Conservation (phyloP, 2,329 filamentous ascomycete genomes). For the Aspergillus felis region DNA sequence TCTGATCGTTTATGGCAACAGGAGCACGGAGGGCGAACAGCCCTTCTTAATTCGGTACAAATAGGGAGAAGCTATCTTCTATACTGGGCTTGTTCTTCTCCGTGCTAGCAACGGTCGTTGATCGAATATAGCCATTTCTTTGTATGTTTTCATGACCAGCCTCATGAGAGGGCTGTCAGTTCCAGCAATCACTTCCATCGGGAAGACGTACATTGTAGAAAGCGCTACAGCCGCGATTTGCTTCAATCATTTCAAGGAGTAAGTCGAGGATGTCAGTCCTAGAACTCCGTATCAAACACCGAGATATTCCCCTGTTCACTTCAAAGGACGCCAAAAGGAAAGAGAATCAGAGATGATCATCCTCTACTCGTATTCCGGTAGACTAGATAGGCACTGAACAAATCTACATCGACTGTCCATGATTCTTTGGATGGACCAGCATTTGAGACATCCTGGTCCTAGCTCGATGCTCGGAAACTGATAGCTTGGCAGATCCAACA, state of each 20-base stretch:
- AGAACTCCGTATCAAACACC: neutral
- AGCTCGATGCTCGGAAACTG: neutral
- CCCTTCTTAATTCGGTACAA: no score
- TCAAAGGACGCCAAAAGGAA: neutral
- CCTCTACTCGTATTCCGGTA: neutral
- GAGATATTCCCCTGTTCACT: neutral
- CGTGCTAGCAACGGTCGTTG: no score
- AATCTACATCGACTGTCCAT: neutral
- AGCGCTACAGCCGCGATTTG: neutral
- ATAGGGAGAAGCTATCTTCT: no score
- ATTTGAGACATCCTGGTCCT: neutral
- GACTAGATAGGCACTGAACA: neutral
- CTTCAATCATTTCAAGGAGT: neutral
- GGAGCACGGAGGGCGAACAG: neutral
- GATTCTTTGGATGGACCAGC: neutral
- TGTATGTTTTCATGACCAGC: no score
- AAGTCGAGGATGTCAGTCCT: neutral
- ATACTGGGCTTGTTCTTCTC: no score
- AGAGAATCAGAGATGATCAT: constrained; percentile 2
- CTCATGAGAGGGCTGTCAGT: no score
- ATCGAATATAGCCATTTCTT: no score
- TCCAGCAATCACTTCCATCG: neutral
- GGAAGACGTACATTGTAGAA: neutral
- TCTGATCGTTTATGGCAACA: neutral
- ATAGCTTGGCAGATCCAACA: neutral